Percentiles rank a stretch among this genome's conserved stretches.
phyloP scores from a whole-genome alignment of 2,329 filamentous ascomycete species.

The Botrytis squamosa region DNA sequence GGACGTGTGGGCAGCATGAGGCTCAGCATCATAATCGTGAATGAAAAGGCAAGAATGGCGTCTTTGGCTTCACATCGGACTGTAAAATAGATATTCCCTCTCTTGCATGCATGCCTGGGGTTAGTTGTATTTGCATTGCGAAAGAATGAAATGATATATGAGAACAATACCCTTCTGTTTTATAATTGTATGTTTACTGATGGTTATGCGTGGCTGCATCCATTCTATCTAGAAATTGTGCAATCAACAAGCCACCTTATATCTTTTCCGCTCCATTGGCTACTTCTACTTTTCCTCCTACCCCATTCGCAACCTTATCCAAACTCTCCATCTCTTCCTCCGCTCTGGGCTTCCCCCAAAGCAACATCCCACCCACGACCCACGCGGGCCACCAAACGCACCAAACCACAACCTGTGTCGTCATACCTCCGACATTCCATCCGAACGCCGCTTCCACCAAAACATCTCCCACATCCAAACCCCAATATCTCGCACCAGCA shows the following conservation, averaged over 20 bases:
- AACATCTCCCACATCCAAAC: slow-evolving; percentile 53
- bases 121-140: not conserved
- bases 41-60: slow-evolving; percentile 28
- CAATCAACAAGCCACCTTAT: not conserved
- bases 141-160: slow-evolving; percentile 20
- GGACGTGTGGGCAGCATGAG: slow-evolving; percentile 88
- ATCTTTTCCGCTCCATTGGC: not conserved
- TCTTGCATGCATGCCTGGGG: slow-evolving; percentile 6
- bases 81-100: slow-evolving; percentile 37
- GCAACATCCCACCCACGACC: slow-evolving; percentile 62
- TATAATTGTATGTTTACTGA: not conserved
- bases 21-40: slow-evolving; percentile 19
- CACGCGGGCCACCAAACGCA: slow-evolving; percentile 95
- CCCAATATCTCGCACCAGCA: slow-evolving; percentile 48
- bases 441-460: slow-evolving; percentile 76
- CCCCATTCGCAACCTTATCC: not conserved
- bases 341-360: slow-evolving; percentile 45
- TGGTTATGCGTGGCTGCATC: not conserved
- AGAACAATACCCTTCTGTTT: slow-evolving; percentile 5
- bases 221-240: not conserved
- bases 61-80: slow-evolving; percentile 30
- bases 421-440: slow-evolving; percentile 87
- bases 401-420: slow-evolving; percentile 88
- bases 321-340: not conserved
- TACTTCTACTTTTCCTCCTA: not conserved